Evolutionary conservation across 371 early-diverging fungal genomes (phyloP).

Genomic region (Dinochytrium kinnereticum): DNA sequence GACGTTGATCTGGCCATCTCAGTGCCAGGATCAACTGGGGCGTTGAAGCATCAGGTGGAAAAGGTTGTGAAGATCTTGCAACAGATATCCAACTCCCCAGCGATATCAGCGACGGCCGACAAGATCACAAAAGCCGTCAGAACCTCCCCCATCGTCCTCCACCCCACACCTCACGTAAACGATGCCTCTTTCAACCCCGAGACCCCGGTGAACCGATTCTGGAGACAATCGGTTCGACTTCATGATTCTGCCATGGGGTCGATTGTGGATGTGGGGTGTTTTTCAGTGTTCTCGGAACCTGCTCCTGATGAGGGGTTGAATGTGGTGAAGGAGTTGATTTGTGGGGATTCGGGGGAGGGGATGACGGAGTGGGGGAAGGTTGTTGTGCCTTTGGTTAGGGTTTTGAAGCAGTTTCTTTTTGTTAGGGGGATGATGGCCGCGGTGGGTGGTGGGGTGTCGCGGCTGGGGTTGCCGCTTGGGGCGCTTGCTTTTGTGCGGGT

Average conservation of each 20-base stretch:
- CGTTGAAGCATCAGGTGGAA: not conserved
- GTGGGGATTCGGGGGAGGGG: not conserved
- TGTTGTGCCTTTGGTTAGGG: not conserved
- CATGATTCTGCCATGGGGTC: slow-evolving; percentile 1
- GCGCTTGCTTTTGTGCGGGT: slow-evolving; percentile 6
- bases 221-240: not conserved
- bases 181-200: not conserved
- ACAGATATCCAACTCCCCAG: not conserved
- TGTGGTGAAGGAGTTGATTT: not conserved
- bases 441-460: not conserved
- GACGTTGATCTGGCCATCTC: slow-evolving; percentile 5
- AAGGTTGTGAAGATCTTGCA: not conserved
- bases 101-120: slow-evolving; percentile 1
- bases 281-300: not conserved
- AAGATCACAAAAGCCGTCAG: not conserved
- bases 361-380: not conserved
- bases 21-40: not conserved
- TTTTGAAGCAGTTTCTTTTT: not conserved
- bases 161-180: not conserved
- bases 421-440: slow-evolving; percentile 6
- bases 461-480: not conserved
- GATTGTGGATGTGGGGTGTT: slow-evolving; percentile 2
- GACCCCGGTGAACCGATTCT: not conserved
- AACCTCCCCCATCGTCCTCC: not conserved
- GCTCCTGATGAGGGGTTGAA: not conserved